A percentile compares a stretch with the other conserved stretches of the same genome.
Evolutionary conservation across 495 filamentous ascomycete genomes (phyloP).

Genomic region (Talaromyces liani): DNA sequence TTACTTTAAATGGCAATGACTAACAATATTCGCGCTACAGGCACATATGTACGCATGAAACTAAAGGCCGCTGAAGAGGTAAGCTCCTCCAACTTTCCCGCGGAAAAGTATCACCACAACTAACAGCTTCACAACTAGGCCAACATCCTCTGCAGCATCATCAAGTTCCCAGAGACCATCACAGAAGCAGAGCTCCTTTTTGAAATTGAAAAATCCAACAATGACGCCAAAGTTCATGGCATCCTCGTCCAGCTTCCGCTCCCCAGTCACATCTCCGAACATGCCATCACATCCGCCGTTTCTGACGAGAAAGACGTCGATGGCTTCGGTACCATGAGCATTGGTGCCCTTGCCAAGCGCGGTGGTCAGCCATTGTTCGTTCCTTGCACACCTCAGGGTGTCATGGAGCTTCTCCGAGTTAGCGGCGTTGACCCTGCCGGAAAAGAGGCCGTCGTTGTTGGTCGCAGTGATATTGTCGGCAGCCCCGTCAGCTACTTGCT

Average conservation of each 20-base stretch:
- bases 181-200: constrained; percentile 81
- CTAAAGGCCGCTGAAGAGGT: constrained; percentile 94
- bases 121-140: constrained; percentile 46
- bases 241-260: constrained; percentile 91
- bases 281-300: constrained; percentile 81
- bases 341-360: constrained; percentile 92
- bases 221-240: constrained; percentile 80
- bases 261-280: constrained; percentile 82
- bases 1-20: neutral
- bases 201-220: constrained; percentile 72
- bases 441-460: constrained; percentile 91
- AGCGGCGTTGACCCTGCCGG: constrained; percentile 75
- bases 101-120: constrained; percentile 7
- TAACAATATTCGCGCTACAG: constrained; percentile 29
- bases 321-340: constrained; percentile 88
- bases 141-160: constrained; percentile 78
- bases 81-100: constrained; percentile 13
- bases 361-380: constrained; percentile 80
- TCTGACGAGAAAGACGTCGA: constrained; percentile 95
- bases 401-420: constrained; percentile 85
- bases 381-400: constrained; percentile 93
- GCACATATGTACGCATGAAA: constrained; percentile 99
- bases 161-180: constrained; percentile 73
- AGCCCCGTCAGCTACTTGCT: constrained; percentile 93
- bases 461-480: constrained; percentile 93